Conservation (phyloP, 495 filamentous ascomycete genomes). For the Penicillium fimorum region DNA sequence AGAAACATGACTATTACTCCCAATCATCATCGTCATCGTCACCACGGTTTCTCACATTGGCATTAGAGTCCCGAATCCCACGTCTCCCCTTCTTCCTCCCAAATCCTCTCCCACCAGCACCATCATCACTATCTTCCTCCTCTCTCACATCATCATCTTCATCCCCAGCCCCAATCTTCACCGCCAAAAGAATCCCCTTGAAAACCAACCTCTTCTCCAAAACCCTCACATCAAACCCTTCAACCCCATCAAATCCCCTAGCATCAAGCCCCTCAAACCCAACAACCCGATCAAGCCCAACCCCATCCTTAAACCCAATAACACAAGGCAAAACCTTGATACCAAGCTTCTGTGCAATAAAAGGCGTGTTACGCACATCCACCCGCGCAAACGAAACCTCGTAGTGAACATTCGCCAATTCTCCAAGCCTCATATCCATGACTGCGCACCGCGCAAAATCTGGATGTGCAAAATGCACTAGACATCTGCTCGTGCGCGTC, state of each 20-base stretch:
- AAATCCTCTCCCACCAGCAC: slow-evolving; percentile 19
- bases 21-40: slow-evolving; percentile 63
- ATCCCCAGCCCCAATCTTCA: slow-evolving; percentile 48
- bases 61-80: slow-evolving; percentile 50
- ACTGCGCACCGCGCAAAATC: slow-evolving; percentile 71
- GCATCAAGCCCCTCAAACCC: slow-evolving; percentile 72
- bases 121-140: slow-evolving; percentile 34
- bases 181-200: slow-evolving; percentile 57
- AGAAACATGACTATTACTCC: slow-evolving; percentile 50
- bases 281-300: slow-evolving; percentile 64
- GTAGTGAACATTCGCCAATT: slow-evolving; percentile 62
- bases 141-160: slow-evolving; percentile 34
- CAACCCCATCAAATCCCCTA: slow-evolving; percentile 52
- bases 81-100: slow-evolving; percentile 49
- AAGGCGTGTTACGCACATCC: slow-evolving; percentile 71
- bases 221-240: slow-evolving; percentile 60
- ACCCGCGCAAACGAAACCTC: slow-evolving; percentile 68
- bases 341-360: slow-evolving; percentile 67
- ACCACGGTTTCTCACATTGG: slow-evolving; percentile 22
- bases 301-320: slow-evolving; percentile 68
- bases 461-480: slow-evolving; percentile 74
- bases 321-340: slow-evolving; percentile 74
- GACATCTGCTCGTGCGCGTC: slow-evolving; percentile 59
- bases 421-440: slow-evolving; percentile 63
- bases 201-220: slow-evolving; percentile 63